A percentile compares a stretch with the other conserved stretches of the same genome.
These are phyloP conservation scores for Phalaenopsis equestris DNA, from an alignment of 106 monocot genomes.

Conservation along the genomic window DNA sequence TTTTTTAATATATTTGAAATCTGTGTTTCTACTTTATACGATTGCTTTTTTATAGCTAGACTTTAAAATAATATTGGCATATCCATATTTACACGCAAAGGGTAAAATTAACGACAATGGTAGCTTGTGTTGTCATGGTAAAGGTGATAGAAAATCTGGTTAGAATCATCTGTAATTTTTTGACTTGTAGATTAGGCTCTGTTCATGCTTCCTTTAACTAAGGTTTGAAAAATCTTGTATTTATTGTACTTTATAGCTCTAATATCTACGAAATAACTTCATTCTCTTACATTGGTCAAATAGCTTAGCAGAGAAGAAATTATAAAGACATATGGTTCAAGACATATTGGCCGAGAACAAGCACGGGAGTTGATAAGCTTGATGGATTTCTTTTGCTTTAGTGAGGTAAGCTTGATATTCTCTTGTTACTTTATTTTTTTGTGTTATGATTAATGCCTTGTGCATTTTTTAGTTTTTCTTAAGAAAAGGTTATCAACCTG, in stretches of 20 bases:
- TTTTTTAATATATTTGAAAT: not conserved
- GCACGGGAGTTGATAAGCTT: slow-evolving; percentile 75
- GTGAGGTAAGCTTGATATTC: slow-evolving; percentile 63
- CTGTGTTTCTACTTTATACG: not conserved
- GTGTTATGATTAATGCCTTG: not conserved
- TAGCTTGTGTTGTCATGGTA: not conserved
- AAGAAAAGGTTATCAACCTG: not conserved
- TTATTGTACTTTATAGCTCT: not conserved
- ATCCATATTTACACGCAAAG: not conserved
- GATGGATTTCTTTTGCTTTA: slow-evolving; percentile 99
- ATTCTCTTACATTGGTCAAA: not conserved
- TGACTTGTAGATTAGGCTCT: not conserved
- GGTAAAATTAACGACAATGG: not conserved
- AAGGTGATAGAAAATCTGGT: not conserved
- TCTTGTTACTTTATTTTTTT: not conserved
- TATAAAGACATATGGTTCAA: slow-evolving; percentile 67
- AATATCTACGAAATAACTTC: not conserved
- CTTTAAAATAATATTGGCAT: not conserved
- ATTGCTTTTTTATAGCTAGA: too few species aligned
- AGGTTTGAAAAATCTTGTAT: not conserved
- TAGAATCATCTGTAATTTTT: not conserved
- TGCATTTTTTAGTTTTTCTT: not conserved
- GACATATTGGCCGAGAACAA: slow-evolving; percentile 92
- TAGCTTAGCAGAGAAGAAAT: slow-evolving; percentile 73
- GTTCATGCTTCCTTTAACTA: not conserved